Percentiles rank a stretch among this genome's conserved stretches.
phyloP scores from a whole-genome alignment of 1,284 basidiomycete genomes.

The Cryptococcus sp. region DNA sequence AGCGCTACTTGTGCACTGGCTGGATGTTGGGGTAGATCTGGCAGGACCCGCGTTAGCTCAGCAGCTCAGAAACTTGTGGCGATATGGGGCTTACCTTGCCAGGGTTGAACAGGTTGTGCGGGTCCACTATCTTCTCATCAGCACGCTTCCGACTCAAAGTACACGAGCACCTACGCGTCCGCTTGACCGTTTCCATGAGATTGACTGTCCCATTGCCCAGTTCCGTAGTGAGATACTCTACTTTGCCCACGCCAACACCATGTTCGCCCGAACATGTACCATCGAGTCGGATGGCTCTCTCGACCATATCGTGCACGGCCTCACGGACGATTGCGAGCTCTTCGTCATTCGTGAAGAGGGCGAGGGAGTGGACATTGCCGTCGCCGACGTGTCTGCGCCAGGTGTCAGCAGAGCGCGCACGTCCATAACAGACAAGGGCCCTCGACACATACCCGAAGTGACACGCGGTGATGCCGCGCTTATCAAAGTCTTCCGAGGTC shows the following conservation, averaged over 20 bases:
- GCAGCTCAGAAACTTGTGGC: neutral
- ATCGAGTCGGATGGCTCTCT: slow-evolving; percentile 55
- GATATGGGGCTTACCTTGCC: slow-evolving; percentile 59
- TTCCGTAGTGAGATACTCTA: slow-evolving; percentile 65
- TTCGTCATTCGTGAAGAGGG: slow-evolving; percentile 39
- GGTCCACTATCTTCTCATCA: slow-evolving; percentile 61
- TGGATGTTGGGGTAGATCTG: slow-evolving; percentile 48
- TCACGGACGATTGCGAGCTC: slow-evolving; percentile 51
- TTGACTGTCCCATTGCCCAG: slow-evolving; percentile 74
- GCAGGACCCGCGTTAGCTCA: neutral
- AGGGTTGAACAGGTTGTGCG: slow-evolving; percentile 75
- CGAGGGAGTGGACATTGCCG: slow-evolving; percentile 59
- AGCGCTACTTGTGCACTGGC: slow-evolving; percentile 12
- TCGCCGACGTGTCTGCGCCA: slow-evolving; percentile 84
- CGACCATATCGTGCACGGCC: slow-evolving; percentile 56
- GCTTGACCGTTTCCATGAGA: slow-evolving; percentile 77
- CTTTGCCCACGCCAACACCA: slow-evolving; percentile 79
- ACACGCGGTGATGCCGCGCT: slow-evolving; percentile 62
- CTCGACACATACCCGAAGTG: slow-evolving; percentile 48
- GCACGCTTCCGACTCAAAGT: neutral
- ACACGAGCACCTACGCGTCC: slow-evolving; percentile 47
- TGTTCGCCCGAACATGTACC: slow-evolving; percentile 71
- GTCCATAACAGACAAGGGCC: neutral
- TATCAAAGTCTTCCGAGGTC: slow-evolving; percentile 70
- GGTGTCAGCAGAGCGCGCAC: neutral